Conservation (phyloP, 2,329 filamentous ascomycete species). For the Stachybotrys echinatus region DNA sequence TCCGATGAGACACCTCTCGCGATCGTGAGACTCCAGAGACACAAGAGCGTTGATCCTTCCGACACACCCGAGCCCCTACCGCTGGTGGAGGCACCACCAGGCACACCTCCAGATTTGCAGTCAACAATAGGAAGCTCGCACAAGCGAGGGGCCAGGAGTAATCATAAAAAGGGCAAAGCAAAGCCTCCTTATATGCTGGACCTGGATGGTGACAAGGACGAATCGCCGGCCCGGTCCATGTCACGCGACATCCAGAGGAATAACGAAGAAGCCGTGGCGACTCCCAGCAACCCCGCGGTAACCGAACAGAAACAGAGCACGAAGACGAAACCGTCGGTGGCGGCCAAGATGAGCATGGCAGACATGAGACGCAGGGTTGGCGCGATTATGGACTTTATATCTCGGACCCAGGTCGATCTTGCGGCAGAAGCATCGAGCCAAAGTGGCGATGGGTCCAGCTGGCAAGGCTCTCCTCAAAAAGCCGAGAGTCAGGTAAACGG, state of each 20-base stretch:
- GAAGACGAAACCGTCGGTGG: constrained; percentile 45
- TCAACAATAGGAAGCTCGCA: constrained; percentile 41
- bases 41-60: constrained; percentile 24
- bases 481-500: constrained; percentile 30
- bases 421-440: constrained; percentile 55
- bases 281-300: constrained; percentile 10
- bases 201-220: constrained; percentile 53
- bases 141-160: constrained; percentile 56
- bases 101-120: constrained; percentile 39
- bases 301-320: constrained; percentile 26
- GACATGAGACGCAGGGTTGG: constrained; percentile 84
- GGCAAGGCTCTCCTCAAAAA: constrained; percentile 34
- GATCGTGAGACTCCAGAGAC: constrained; percentile 17
- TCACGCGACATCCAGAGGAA: constrained; percentile 40
- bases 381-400: constrained; percentile 84
- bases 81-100: constrained; percentile 22
- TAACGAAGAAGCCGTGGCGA: constrained; percentile 20
- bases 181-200: constrained; percentile 83
- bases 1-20: constrained; percentile 61
- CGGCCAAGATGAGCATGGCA: constrained; percentile 73
- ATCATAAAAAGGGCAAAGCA: constrained; percentile 62
- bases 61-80: constrained; percentile 21
- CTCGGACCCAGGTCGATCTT: constrained; percentile 81
- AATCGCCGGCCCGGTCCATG: constrained; percentile 52
- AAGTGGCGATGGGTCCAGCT: constrained; percentile 28